Conservation (phyloP, 108 stramenopile genomes). For the Mayamaea pseudoterrestris region DNA sequence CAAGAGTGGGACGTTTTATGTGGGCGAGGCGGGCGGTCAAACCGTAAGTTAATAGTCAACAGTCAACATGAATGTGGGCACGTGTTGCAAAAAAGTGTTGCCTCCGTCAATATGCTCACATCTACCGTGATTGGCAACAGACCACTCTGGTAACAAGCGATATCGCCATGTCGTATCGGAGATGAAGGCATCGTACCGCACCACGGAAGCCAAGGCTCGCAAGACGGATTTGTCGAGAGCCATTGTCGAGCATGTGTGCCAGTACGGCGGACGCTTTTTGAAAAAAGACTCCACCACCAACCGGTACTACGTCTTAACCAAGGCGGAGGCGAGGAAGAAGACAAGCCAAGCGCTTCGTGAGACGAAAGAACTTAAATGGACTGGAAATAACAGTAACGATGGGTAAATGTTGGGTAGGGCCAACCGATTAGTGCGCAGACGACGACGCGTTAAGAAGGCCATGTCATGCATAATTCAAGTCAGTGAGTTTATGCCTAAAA, state of each 20-base stretch:
- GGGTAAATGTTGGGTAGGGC: too few species aligned
- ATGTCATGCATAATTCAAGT: too few species aligned
- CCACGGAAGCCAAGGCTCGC: slow-evolving; percentile 14
- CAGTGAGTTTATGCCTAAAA: too few species aligned
- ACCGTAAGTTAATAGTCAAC: too few species aligned
- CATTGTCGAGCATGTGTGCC: slow-evolving; percentile 23
- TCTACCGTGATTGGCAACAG: neutral
- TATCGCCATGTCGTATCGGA: slow-evolving; percentile 24
- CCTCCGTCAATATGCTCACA: neutral
- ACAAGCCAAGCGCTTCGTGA: slow-evolving; percentile 32
- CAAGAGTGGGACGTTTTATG: slow-evolving; percentile 12
- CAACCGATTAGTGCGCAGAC: too few species aligned
- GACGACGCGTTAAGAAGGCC: too few species aligned
- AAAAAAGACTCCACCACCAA: slow-evolving; percentile 9
- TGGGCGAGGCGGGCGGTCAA: slow-evolving; percentile 15
- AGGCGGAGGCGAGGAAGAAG: slow-evolving; percentile 25
- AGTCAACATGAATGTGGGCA: slow-evolving; percentile 1
- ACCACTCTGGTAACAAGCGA: slow-evolving; percentile 13
- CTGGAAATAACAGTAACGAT: neutral
- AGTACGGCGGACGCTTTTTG: slow-evolving; percentile 23
- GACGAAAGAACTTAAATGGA: slow-evolving; percentile 11
- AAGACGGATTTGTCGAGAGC: slow-evolving; percentile 25
- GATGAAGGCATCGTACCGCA: slow-evolving; percentile 18
- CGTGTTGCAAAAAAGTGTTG: slow-evolving; percentile 1
- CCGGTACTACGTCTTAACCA: slow-evolving; percentile 15